These are phyloP conservation scores for Biscogniauxia sp. DNA, from an alignment of 2,329 filamentous ascomycete species.

Conservation along the genomic window DNA sequence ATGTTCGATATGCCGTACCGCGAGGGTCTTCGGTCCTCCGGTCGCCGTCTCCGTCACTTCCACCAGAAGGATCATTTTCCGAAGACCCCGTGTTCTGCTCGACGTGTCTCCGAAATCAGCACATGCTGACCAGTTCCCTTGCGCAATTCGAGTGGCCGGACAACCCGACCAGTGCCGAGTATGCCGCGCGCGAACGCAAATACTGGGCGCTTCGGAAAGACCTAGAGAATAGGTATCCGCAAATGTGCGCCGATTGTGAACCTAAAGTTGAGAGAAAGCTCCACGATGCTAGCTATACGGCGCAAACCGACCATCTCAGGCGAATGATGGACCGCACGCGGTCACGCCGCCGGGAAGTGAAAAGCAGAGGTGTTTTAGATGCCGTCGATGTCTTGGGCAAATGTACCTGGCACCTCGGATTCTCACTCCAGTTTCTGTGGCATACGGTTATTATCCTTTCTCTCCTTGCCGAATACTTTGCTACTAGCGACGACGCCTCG, in stretches of 20 bases:
- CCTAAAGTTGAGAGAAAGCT: slow-evolving; percentile 70
- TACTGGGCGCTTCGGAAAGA: slow-evolving; percentile 69
- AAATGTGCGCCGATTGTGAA: slow-evolving; percentile 80
- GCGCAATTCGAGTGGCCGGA: slow-evolving; percentile 75
- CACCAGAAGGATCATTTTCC: slow-evolving; percentile 33
- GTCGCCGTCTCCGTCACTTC: slow-evolving; percentile 28
- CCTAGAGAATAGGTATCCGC: slow-evolving; percentile 81
- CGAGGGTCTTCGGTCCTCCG: slow-evolving; percentile 31
- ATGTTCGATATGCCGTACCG: slow-evolving; percentile 47
- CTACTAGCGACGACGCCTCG: slow-evolving; percentile 11
- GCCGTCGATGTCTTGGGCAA: slow-evolving; percentile 41
- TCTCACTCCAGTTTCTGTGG: slow-evolving; percentile 41
- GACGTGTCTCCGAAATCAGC: slow-evolving; percentile 85
- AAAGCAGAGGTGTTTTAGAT: slow-evolving; percentile 42
- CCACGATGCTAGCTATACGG: slow-evolving; percentile 70
- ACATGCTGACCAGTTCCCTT: slow-evolving; percentile 71
- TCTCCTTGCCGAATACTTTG: slow-evolving; percentile 21
- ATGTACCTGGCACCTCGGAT: slow-evolving; percentile 48
- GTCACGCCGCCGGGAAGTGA: slow-evolving; percentile 41
- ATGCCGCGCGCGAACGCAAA: slow-evolving; percentile 63
- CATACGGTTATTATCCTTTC: slow-evolving; percentile 39
- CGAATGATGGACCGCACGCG: slow-evolving; percentile 69
- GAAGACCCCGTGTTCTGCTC: slow-evolving; percentile 60
- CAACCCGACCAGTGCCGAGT: slow-evolving; percentile 64
- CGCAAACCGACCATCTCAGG: slow-evolving; percentile 76